Conservation (phyloP, 108 stramenopile genomes). For the Nitzschia palea region DNA sequence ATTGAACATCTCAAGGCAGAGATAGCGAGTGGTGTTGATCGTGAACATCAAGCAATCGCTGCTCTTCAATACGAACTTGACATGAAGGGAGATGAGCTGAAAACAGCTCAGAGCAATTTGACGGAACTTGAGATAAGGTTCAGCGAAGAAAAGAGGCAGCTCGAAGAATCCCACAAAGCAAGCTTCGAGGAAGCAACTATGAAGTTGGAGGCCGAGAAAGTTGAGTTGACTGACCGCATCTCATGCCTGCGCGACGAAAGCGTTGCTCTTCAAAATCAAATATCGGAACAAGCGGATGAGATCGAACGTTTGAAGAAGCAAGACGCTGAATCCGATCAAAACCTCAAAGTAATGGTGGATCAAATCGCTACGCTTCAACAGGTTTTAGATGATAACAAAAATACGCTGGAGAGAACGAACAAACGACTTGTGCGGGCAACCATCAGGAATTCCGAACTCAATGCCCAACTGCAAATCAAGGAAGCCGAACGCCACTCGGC, state of each 20-base stretch:
- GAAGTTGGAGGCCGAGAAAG: neutral
- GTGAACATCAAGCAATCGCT: neutral
- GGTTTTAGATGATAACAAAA: neutral
- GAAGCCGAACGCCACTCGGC: neutral
- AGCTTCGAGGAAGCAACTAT: no score
- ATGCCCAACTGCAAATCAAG: neutral
- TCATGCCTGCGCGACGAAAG: neutral
- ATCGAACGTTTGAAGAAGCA: neutral
- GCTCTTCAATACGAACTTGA: neutral
- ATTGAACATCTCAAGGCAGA: neutral
- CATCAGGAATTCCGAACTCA: neutral
- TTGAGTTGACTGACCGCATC: neutral
- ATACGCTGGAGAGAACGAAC: neutral
- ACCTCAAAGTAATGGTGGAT: neutral
- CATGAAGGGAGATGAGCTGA: neutral
- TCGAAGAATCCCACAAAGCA: neutral
- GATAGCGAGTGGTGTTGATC: neutral
- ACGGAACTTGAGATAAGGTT: neutral
- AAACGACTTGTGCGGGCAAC: neutral
- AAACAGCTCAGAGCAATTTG: neutral
- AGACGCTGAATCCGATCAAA: neutral
- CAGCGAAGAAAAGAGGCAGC: neutral
- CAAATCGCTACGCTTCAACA: neutral
- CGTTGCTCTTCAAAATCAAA: neutral
- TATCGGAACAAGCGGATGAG: neutral